Percentiles rank a stretch among this genome's conserved stretches.
phyloP scores from a whole-genome alignment of 306 rosid species.

The Glycine soja region DNA sequence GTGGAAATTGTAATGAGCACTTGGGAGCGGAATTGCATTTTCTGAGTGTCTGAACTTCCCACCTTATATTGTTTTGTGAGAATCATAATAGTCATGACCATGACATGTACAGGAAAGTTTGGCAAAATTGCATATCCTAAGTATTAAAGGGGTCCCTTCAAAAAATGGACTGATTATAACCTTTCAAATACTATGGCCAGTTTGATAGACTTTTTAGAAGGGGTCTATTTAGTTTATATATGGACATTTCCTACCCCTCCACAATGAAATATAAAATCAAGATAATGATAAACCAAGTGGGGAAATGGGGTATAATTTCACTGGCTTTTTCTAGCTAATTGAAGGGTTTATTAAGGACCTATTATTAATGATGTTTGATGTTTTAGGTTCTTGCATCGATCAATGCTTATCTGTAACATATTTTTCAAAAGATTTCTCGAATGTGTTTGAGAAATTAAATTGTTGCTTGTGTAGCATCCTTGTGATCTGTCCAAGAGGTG shows the following conservation, averaged over 20 bases:
- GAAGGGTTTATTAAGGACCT: slow-evolving; percentile 47
- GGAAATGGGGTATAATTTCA: slow-evolving; percentile 50
- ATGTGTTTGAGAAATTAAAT: slow-evolving; percentile 16
- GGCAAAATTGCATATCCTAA: slow-evolving; percentile 52
- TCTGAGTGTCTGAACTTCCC: slow-evolving; percentile 55
- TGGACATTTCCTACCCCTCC: slow-evolving; percentile 57
- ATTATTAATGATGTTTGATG: slow-evolving; percentile 38
- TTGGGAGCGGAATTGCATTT: slow-evolving; percentile 48
- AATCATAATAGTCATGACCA: slow-evolving; percentile 57
- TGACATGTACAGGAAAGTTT: slow-evolving; percentile 47
- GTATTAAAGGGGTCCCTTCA: slow-evolving; percentile 52
- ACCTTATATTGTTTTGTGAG: slow-evolving; percentile 53
- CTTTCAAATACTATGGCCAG: slow-evolving; percentile 58
- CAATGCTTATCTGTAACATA: slow-evolving; percentile 22
- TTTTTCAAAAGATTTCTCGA: slow-evolving; percentile 29
- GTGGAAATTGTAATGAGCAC: slow-evolving; percentile 50
- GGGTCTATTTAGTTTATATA: slow-evolving; percentile 7
- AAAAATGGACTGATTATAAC: slow-evolving; percentile 47
- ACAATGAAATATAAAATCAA: slow-evolving; percentile 44
- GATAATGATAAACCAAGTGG: slow-evolving; percentile 42
- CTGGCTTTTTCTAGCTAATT: slow-evolving; percentile 31
- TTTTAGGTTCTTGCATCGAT: slow-evolving; percentile 32
- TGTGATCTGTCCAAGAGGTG: background rate
- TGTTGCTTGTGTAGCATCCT: background rate
- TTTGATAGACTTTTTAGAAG: slow-evolving; percentile 49